Base-by-base conservation (phyloP, 371 early-diverging fungal species). In the Synchytrium microbalum region DNA sequence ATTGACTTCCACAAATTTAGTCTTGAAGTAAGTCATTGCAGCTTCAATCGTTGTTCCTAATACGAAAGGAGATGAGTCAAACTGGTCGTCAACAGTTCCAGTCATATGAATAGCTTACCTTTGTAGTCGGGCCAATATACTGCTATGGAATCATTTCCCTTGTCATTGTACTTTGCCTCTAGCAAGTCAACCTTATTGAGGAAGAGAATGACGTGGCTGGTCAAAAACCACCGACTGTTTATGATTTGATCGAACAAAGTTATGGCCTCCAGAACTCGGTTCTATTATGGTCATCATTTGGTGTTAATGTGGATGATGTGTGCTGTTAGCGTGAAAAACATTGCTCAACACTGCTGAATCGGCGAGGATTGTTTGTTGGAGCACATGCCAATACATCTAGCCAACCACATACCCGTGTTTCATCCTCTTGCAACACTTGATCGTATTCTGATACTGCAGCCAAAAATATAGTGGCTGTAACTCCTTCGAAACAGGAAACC, bases 121-220 rank as follows among this genome's bases (percentile, higher is more conserved):
- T 38, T 38, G 46, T 38, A 38, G 19, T 38, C 46, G 19, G 46
- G 46, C 46, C 46, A 38, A 38, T 38, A 19, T 19, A 5, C 19
- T 38, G 5, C 19, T 5, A 38, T 38, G 19, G 46, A 38, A 19
- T 38, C 46, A 38, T 38, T 19, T 5, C 46, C 46, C 19, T 19
- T 5, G 5, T 38, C 46, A 10, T 38, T 5, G 19, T 38, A 38
- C 79, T 96, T 96, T 65, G 88, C 88, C 66, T 84, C 85, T 82
- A 96, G 92, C 24, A 92, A 81, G 78, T 96, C 96, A 67, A 92
- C 91, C 80, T 95, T 96, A 86, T 96, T 96, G 66, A 96, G 76
- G 78, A 96, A 96, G 63, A 96, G 78, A 69, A 96, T 93, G 59
- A 95, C 90, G 27, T 89, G 88, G 5, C 93, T 95, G 68, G 89